Base-by-base conservation (phyloP, 1,139 yeast genomes). In the Protomyces lactucae-debilis region DNA sequence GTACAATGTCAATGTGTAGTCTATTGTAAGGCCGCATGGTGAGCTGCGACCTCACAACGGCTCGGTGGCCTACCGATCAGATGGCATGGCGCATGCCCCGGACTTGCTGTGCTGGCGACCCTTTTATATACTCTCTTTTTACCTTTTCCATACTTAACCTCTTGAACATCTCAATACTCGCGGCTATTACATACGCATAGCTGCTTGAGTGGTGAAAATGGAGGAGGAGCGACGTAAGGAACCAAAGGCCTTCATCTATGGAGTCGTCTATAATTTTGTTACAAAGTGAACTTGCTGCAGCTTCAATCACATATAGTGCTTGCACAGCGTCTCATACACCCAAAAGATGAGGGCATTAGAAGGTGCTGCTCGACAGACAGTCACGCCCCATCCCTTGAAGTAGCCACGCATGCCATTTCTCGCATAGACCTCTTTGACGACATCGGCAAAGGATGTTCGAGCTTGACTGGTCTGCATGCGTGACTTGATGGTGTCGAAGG, bases 401-500 rank as follows among this genome's bases (percentile, higher is more conserved):
- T 92, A 82, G 8, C 88, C 91, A 25, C 77, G 71, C 2, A 90
- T 63, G 0, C 93, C 93, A 2, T 87, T 79, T 64, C 77, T 73
- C 46, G 74, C 68, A 72, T 78, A 76, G 67, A 84, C 76, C 52
- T 71, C 72, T 60, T 71, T 72, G 4, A 76, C 78, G 23, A 82
- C 82, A 28, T 72, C 70, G 40, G 72, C 64, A 59, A 79, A 76
- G 2, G 73, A 72, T 36, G 51, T 32, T 21, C 54, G 61, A 21
- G 70, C 64, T 21, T 80, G 76, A 65, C 79, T 78, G 0, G 96
- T 91, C 75, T 92, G 99, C 78, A 92, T 86, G 64, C 88, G 84
- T 4, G 93, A 86, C 75, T 92, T 92, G 67, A 92, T 82, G 0
- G 97, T 91, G 73, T 93, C 99, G 0, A 91, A 87, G 0, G 99